Conservation (phyloP, 2,329 filamentous ascomycete genomes). For the Emmonsia crescens region DNA sequence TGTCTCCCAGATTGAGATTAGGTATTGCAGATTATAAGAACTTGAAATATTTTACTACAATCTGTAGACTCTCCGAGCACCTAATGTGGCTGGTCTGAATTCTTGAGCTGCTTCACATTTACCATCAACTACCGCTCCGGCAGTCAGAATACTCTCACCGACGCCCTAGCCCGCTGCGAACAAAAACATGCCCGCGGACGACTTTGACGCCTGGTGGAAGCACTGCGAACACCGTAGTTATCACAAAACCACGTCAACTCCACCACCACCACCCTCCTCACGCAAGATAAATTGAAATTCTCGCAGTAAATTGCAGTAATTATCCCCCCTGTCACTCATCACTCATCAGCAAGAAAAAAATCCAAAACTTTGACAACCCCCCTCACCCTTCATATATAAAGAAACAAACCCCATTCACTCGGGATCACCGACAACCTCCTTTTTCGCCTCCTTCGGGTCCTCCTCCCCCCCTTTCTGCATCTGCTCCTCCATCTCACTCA, state of each 20-base stretch:
- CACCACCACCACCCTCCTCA: neutral
- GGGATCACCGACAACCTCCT: conserved; percentile 24
- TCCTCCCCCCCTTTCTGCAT: conserved; percentile 44
- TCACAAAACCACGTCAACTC: no score
- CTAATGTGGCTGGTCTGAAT: neutral
- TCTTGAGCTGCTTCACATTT: conserved; percentile 5
- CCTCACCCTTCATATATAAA: neutral
- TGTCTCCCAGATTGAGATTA: no score
- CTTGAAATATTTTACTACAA: conserved; percentile 1
- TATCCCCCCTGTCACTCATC: neutral
- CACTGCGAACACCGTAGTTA: no score
- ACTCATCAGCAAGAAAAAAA: neutral
- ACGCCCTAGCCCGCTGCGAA: neutral
- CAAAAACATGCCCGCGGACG: no score
- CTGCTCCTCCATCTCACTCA: conserved; percentile 62
- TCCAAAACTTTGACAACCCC: neutral
- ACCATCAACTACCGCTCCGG: conserved; percentile 1
- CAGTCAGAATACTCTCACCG: neutral
- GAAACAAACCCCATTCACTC: conserved; percentile 17
- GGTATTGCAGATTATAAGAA: conserved; percentile 4
- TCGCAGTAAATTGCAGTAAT: neutral
- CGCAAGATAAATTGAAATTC: neutral
- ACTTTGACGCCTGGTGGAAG: no score
- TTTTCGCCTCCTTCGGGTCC: conserved; percentile 54
- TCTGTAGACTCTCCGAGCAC: neutral